Conservation (phyloP, 495 filamentous ascomycete genomes). For the Amorphotheca resinae region DNA sequence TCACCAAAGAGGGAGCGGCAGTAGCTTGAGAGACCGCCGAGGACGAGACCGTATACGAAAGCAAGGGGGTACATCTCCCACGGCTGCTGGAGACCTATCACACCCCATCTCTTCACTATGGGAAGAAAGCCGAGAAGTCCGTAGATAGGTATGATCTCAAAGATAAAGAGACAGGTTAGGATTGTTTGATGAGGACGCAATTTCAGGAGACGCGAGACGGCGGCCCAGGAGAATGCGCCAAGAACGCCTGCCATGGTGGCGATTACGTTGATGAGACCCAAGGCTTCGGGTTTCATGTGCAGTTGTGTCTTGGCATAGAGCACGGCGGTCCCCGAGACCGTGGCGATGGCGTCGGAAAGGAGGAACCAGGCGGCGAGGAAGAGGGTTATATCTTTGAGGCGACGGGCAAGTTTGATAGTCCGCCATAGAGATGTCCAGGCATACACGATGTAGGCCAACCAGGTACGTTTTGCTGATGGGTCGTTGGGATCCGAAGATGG, state of each 20-base stretch:
- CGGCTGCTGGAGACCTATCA: conserved; percentile 74
- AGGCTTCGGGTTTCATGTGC: conserved; percentile 71
- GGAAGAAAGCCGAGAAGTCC: conserved; percentile 84
- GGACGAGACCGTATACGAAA: conserved; percentile 81
- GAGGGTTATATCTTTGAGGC: conserved; percentile 70
- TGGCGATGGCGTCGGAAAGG: conserved; percentile 86
- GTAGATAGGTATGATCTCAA: conserved; percentile 87
- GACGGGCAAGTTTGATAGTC: conserved; percentile 66
- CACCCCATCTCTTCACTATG: conserved; percentile 58
- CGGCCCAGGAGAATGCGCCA: conserved; percentile 84
- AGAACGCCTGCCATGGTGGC: conserved; percentile 69
- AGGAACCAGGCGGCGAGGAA: conserved; percentile 93
- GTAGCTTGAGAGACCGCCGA: conserved; percentile 86
- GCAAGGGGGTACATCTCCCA: conserved; percentile 97
- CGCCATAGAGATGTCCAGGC: conserved; percentile 77
- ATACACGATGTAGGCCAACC: conserved; percentile 53
- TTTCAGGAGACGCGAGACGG: conserved; percentile 49
- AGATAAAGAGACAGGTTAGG: conserved; percentile 74
- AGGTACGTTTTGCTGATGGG: conserved; percentile 14
- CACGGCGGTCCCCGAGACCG: conserved; percentile 87
- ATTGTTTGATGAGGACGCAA: conserved; percentile 76
- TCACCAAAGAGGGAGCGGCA: conserved; percentile 89
- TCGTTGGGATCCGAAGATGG: conserved; percentile 22
- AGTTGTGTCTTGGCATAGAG: conserved; percentile 92
- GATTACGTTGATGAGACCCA: conserved; percentile 92